Conservation (phyloP, 768 basidiomycete genomes). For the Termitomyces sp. region DNA sequence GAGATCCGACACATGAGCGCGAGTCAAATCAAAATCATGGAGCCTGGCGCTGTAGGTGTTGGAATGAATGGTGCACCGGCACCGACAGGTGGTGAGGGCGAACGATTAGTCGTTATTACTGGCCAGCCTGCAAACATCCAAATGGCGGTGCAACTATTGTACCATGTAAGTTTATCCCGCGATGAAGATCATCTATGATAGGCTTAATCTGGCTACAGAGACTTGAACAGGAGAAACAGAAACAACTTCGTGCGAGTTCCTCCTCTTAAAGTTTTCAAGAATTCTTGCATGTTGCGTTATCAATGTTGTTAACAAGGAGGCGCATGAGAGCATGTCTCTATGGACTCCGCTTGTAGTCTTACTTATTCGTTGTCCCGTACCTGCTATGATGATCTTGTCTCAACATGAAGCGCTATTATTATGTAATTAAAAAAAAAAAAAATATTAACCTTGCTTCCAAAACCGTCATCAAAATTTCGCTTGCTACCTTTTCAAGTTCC, state of each 20-base stretch:
- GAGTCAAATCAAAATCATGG: constrained; percentile 98
- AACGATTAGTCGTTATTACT: constrained; percentile 93
- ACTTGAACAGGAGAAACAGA: constrained; percentile 87
- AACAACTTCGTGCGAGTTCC: constrained; percentile 49
- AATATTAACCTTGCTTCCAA: constrained; percentile 2
- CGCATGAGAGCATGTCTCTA: constrained; percentile 13
- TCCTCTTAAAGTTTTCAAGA: constrained; percentile 16
- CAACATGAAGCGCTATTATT: constrained; percentile 1
- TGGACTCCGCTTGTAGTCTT: constrained; percentile 19
- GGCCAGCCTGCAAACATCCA: constrained; percentile 95
- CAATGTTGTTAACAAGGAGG: constrained; percentile 5
- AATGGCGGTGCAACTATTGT: constrained; percentile 91
- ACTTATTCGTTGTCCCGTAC: constrained; percentile 11
- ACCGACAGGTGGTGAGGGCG: constrained; percentile 75
- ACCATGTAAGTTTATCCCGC: constrained; percentile 54
- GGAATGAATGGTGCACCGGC: constrained; percentile 68
- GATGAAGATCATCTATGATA: neutral
- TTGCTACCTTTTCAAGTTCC: too few species aligned
- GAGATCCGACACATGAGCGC: constrained; percentile 95
- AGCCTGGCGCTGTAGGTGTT: constrained; percentile 79
- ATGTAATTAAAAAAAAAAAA: neutral
- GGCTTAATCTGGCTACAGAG: constrained; percentile 42
- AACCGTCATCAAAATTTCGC: constrained; percentile 8
- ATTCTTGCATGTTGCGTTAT: constrained; percentile 5
- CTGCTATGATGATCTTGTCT: neutral